phyloP scores from a whole-genome alignment of 2,329 filamentous ascomycete species.

The Diaporthe longicolla region DNA sequence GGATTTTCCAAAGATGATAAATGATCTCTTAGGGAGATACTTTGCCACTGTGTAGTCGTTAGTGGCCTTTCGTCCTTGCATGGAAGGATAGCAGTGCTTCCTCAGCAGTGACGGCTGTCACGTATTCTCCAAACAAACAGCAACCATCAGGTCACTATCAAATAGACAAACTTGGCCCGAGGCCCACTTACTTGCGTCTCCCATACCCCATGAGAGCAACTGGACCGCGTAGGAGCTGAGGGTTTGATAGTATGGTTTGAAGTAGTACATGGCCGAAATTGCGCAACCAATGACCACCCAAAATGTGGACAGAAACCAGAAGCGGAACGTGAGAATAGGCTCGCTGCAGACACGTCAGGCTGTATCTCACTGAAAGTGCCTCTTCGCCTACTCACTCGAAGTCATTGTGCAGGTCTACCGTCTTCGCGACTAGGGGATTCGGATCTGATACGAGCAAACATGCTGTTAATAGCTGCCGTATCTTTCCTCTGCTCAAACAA shows the following conservation, averaged over 20 bases:
- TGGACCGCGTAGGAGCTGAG: conserved; percentile 51
- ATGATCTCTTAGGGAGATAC: conserved; percentile 47
- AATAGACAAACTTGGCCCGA: neutral
- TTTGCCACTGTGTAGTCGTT: conserved; percentile 43
- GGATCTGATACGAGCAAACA: conserved; percentile 42
- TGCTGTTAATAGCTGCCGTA: too few relatives aligned
- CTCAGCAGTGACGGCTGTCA: neutral
- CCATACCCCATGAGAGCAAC: conserved; percentile 52
- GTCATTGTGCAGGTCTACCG: conserved; percentile 52
- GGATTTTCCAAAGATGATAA: conserved; percentile 47
- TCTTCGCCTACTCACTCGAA: conserved; percentile 44
- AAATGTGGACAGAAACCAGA: conserved; percentile 51
- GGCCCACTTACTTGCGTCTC: conserved; percentile 40
- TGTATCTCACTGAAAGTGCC: neutral
- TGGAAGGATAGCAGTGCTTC: neutral
- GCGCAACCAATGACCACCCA: conserved; percentile 51
- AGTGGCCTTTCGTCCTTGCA: conserved; percentile 2
- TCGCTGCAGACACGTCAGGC: conserved; percentile 43
- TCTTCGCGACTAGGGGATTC: conserved; percentile 51
- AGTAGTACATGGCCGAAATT: conserved; percentile 52
- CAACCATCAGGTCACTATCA: neutral
- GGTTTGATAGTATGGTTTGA: conserved; percentile 50
- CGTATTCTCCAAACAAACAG: neutral
- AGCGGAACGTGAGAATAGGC: conserved; percentile 53
- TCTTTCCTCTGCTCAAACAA: neutral